Evolutionary conservation across 164 flowering plant species (phyloP).

Genomic region (Cinnamomum chago): DNA sequence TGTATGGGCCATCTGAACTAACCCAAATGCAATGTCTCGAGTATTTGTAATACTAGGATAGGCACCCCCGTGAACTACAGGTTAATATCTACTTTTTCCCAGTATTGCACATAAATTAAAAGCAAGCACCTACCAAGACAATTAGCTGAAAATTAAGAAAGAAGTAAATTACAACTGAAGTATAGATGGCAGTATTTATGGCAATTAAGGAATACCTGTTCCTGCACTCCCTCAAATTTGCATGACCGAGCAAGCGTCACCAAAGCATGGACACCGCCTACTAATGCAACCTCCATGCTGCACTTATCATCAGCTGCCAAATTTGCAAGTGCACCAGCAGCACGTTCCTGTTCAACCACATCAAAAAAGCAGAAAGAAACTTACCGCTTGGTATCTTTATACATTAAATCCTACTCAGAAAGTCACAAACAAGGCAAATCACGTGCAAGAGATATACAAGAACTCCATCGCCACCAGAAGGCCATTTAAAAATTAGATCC

Average conservation of each 20-base stretch:
- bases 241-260: constrained; percentile 89
- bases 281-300: constrained; percentile 87
- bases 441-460: constrained; percentile 46
- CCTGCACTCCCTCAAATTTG: constrained; percentile 97
- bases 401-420: neutral
- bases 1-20: too few relatives aligned
- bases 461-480: constrained; percentile 87
- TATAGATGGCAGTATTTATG: neutral
- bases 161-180: too few relatives aligned
- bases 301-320: constrained; percentile 98
- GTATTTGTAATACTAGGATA: too few relatives aligned
- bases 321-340: constrained; percentile 98
- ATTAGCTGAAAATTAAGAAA: neutral
- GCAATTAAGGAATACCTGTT: constrained; percentile 53
- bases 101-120: neutral
- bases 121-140: neutral
- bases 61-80: too few relatives aligned
- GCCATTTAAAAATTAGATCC: constrained; percentile 94
- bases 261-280: constrained; percentile 95
- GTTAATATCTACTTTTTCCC: too few relatives aligned
- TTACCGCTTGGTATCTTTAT: neutral
- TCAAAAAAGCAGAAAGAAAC: constrained; percentile 9
- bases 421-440: neutral
- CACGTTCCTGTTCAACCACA: constrained; percentile 65
- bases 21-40: too few relatives aligned